phyloP scores from a whole-genome alignment of 495 filamentous ascomycete genomes.

The Patellaria atrata region DNA sequence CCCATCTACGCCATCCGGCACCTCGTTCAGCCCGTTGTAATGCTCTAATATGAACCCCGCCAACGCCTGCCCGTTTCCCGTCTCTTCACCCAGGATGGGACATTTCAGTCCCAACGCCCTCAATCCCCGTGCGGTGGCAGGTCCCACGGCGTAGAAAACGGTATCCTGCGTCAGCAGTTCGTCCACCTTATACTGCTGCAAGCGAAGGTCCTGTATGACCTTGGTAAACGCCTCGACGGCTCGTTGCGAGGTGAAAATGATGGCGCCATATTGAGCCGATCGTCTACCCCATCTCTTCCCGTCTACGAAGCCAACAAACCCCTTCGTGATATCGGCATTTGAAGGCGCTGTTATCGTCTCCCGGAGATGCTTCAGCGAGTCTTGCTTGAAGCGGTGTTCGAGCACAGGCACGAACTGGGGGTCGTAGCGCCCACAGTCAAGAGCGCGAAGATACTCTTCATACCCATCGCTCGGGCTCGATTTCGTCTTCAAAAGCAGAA shows the following conservation, averaged over 20 bases:
- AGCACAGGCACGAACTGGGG: conserved; percentile 76
- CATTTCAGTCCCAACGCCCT: conserved; percentile 35
- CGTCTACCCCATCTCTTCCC: conserved; percentile 1
- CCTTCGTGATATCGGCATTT: too few species aligned
- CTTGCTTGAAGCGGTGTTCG: conserved; percentile 46
- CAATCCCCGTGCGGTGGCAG: conserved; percentile 68
- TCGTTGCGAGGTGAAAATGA: conserved; percentile 90
- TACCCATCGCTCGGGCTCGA: conserved; percentile 69
- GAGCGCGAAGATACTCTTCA: conserved; percentile 50
- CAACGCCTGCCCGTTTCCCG: conserved; percentile 69
- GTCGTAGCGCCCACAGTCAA: conserved; percentile 32
- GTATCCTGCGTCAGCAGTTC: conserved; percentile 32
- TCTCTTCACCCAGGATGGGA: conserved; percentile 46
- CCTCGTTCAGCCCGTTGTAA: conserved; percentile 33
- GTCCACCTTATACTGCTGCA: conserved; percentile 6
- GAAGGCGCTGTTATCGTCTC: conserved; percentile 25
- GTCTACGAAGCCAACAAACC: conserved; percentile 18
- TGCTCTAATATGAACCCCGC: conserved; percentile 62
- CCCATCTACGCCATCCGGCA: conserved; percentile 3
- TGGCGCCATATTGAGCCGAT: conserved; percentile 50
- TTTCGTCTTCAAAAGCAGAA: conserved; percentile 78
- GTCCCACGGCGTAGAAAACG: conserved; percentile 79
- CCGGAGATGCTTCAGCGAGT: conserved; percentile 34
- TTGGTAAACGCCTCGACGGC: conserved; percentile 73
- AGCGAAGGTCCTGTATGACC: conserved; percentile 36